phyloP scores from a whole-genome alignment of 2,329 filamentous ascomycete genomes.

The Fusarium nelsonii region DNA sequence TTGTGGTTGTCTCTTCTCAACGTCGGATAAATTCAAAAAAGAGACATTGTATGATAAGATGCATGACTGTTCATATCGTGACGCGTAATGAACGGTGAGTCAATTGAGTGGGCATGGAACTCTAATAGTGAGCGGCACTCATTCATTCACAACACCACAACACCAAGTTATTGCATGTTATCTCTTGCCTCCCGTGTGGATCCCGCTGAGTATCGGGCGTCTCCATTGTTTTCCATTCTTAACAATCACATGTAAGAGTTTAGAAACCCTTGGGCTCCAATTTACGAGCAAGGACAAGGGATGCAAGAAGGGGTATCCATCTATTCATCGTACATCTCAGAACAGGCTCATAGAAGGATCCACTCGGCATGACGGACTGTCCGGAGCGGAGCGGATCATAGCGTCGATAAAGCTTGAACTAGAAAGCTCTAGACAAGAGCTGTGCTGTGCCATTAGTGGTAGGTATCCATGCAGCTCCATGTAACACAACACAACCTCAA shows the following conservation, averaged over 20 bases:
- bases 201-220: conserved; percentile 10
- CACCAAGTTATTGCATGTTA: conserved; percentile 3
- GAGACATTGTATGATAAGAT: not conserved
- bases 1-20: conserved; percentile 5
- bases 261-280: conserved; percentile 32
- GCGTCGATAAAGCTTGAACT: conserved; percentile 33
- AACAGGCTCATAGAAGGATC: conserved; percentile 7
- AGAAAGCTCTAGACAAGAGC: conserved; percentile 30
- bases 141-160: conserved; percentile 9
- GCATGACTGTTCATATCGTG: conserved; percentile 15
- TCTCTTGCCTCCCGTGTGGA: not conserved
- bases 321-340: conserved; percentile 2
- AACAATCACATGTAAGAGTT: conserved; percentile 36
- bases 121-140: not conserved
- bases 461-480: not conserved
- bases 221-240: conserved; percentile 17
- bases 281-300: conserved; percentile 1
- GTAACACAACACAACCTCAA: not conserved
- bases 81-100: conserved; percentile 36
- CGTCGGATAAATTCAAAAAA: not conserved
- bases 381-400: conserved; percentile 33
- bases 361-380: conserved; percentile 30
- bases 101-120: not conserved
- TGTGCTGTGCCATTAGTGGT: not conserved
- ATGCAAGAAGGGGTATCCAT: not conserved